Base-by-base conservation (phyloP, 2,329 filamentous ascomycete genomes). In the Pseudogymnoascus sp. region DNA sequence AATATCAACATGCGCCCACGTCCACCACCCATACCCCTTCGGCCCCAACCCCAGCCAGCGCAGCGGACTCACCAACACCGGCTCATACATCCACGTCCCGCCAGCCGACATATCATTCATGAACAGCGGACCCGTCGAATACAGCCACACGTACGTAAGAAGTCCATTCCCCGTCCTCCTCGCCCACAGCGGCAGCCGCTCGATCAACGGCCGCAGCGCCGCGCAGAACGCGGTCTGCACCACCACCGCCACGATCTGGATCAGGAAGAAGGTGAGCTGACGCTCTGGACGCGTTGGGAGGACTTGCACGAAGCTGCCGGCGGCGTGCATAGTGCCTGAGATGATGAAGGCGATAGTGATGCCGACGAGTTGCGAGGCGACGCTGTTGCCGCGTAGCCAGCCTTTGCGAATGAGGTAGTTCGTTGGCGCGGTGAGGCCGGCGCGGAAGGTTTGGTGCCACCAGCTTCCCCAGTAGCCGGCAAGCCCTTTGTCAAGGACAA, bases 401-500 rank as follows among this genome's bases (percentile, higher is more conserved):
- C 79, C 24, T 68, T 73, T 24, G 66, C 73, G 67, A 7, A 75
- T 72, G 63, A 88, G 69, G 69, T 78, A 83, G 1, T 74, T 74
- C 0, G 81, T 77, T 0, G 88, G 87, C 3, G 85, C 82, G 40
- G 83, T 76, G 71, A 93, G 92, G 2, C 84, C 85, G 62, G 86
- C 82, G 0, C 92, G 88, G 76, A 96, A 96, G 2, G 88, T 87
- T 75, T 97, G 93, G 74, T 98, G 93, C 93, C 93, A 97, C 82
- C 86, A 93, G 22, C 79, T 81, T 50, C 89, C 87, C 93, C 93
- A 98, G 76, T 88, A 89, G 0, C 92, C 93, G 0, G 84, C 81
- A 1, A 97, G 78, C 0, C 93, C 93, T 64, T 84, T 79, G 65
- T 91, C 84, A 10, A 87, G 75, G 1, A 93, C 79, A 62, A 82